Base-by-base conservation (phyloP, 2,329 filamentous ascomycete genomes). In the Talaromyces sp. region DNA sequence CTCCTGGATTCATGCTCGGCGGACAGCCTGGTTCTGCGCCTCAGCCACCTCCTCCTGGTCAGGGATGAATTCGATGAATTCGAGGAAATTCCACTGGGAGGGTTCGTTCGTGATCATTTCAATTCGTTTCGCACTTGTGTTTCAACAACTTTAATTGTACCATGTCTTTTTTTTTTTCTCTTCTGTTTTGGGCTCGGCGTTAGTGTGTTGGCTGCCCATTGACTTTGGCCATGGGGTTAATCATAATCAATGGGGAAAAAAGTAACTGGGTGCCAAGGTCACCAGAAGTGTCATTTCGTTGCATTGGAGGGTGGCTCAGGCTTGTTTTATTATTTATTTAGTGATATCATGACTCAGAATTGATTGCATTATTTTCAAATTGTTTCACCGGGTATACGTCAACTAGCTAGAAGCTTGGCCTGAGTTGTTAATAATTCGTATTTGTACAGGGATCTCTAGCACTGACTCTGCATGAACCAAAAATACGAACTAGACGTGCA, bases 1-100 rank as follows among this genome's bases (percentile, higher is more conserved):
- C 79, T 59, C 76, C 78, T 23, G 78, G 78, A 12, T 82, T 81
- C 67, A 78, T 80, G 73, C 73, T 80, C 69, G 75, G 75, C 60
- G 69, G 68, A 18, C 72, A 75, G 59, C 67, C 69, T 42, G 71
- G 72, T 16, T 64, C 68, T 67, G 66, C 70, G 8, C 68, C 70
- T 18, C 75, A 76, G 57, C 73, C 75, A n/a, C 72, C 75, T 16
- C 70, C 75, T n/a, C 72, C 74, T 5, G 74, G 76, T 30, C 75
- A 76, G 59, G 71, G 72, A 60, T 70, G 68, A 52, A 5, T 36
- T 23, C 23, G 23, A 23, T 23, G 23, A 23, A 23, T 23, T 23
- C 23, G 23, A 23, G 1, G 23, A 23, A 5, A 40, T n/a, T 40
- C 36, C 16, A 40, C 5, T 36, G 34, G 34, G 34, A 36, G 34